Conservation (phyloP, 176 grass and related monocot genomes). For the Carex parvula region DNA sequence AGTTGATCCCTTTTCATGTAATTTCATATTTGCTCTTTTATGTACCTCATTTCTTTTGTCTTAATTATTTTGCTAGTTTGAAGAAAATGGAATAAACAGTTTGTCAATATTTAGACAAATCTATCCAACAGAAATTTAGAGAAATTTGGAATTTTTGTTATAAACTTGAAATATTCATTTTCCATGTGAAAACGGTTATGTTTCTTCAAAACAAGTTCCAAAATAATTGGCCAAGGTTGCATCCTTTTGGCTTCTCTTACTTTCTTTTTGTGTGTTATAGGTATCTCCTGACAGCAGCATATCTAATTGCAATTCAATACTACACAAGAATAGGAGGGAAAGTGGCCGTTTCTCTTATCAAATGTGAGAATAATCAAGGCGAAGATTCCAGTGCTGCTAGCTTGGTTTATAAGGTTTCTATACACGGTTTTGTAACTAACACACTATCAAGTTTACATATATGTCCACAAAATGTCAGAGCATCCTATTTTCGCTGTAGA, state of each 20-base stretch:
- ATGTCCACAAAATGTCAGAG: background rate
- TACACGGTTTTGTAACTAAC: background rate
- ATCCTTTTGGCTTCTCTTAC: background rate
- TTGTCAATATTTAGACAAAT: slow-evolving; percentile 5
- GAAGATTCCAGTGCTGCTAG: slow-evolving; percentile 93
- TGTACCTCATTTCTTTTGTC: background rate
- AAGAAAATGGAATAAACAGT: background rate
- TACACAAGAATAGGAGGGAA: slow-evolving; percentile 96
- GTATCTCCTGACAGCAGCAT: slow-evolving; percentile 74
- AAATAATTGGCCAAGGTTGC: background rate
- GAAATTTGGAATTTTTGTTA: background rate
- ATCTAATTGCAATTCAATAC: slow-evolving; percentile 97
- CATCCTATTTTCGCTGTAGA: background rate
- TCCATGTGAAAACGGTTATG: background rate
- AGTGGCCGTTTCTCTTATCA: slow-evolving; percentile 83
- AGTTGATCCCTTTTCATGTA: background rate
- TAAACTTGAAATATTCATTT: background rate
- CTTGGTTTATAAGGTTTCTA: slow-evolving; percentile 94
- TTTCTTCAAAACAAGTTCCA: background rate
- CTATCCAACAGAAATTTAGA: background rate
- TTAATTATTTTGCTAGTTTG: background rate
- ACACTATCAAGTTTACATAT: background rate
- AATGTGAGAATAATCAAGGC: slow-evolving; percentile 95
- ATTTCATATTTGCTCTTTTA: background rate
- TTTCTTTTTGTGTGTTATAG: slow-evolving; percentile 33